Base-by-base conservation (phyloP, 371 early-diverging fungal genomes). In the Mortierella sp. region DNA sequence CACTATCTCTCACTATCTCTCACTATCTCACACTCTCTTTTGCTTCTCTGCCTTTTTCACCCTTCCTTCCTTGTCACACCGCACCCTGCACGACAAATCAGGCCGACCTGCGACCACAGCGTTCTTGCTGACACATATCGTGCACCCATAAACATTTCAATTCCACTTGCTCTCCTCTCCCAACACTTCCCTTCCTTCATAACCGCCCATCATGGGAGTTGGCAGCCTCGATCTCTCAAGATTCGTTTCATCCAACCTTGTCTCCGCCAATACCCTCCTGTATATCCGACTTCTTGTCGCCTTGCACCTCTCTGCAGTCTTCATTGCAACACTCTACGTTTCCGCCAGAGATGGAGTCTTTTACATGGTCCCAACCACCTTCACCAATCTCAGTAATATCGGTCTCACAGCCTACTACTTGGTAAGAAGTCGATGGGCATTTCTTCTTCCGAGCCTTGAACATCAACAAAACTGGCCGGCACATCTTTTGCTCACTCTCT, bases 311-410 rank as follows among this genome's bases (percentile, higher is more conserved):
- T 45, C 56, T 2, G 71, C 71, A 2, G 78, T 76, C 53, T 76
- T 76, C 39, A 66, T 76, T 28, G 71, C 78, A 8, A 76, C 78
- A 1, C 64, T 76, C 12, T 70, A 70, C 21, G 78, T 76, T 34
- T 76, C 78, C 30, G 78, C 67, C 14, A 58, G 78, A 41, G 78
- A 66, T 21, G 41, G 70, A 0, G 67, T 70, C 50, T 76, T 76
- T 58, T 76, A 76, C 55, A 76, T 70, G 78, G 78, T 76, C 26
- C 71, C 71, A 8, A 76, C 78, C 14, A 76, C 78, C 1, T 76
- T 76, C 50, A 76, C 78, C 53, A 70, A 70, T 53, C 67, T 76
- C 23, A 76, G 78, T 43, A 76, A 76, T 42, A 70, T 76, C 16
- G 78, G 78, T 3, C 71, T 76, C 23, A 76, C 78, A 0, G 71